Base-by-base conservation (phyloP, 2,329 filamentous ascomycete species). In the Arthrinium phaeospermum region DNA sequence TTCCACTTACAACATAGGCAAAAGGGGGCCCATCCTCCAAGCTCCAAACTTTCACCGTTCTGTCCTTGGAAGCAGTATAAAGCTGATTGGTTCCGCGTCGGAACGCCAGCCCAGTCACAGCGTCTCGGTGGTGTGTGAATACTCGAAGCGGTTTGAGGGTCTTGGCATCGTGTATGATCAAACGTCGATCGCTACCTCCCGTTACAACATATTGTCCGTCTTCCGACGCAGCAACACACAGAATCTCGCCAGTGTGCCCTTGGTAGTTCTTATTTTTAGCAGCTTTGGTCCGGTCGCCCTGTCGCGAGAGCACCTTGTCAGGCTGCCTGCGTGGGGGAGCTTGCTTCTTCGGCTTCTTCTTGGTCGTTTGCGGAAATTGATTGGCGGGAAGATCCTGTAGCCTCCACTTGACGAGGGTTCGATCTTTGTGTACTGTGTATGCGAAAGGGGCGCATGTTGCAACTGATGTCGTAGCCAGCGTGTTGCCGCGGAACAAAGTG, bases 11-110 rank as follows among this genome's bases (percentile, higher is more conserved):
- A 30, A 70, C 68, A 57, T 70, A 70, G 41, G 68, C 68, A 57
- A 44, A 98, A 90, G 79, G 98, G 99, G 67, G 96, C 94, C 74
- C 98, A 88, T 97, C 95, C 77, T 98, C 93, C 61, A 98, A 86
- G 76, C 93, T 96, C 94, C 96, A 99, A 45, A 97, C 93, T 83
- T 98, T 98, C 80, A 99, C 92, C 3, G 96, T 98, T 57, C 96
- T 91, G 83, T 99, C 96, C 78, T 92, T 93, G 71, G 94, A 96
- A 72, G 93, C 92, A 4, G 94, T 97, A 84, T 97, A 99, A 27
- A 99, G 85, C 82, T 98, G 95, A 79, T 98, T 97, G 22, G 93
- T 95, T 69, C 93, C 94, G 74, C 94, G 89, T 49, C 95, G 92
- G 81, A 99, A 99, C 0, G 92, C 93, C 24, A 99, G 86, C 0